Base-by-base conservation (phyloP, 108 stramenopile genomes). In the Hondaea fermentalgiana region DNA sequence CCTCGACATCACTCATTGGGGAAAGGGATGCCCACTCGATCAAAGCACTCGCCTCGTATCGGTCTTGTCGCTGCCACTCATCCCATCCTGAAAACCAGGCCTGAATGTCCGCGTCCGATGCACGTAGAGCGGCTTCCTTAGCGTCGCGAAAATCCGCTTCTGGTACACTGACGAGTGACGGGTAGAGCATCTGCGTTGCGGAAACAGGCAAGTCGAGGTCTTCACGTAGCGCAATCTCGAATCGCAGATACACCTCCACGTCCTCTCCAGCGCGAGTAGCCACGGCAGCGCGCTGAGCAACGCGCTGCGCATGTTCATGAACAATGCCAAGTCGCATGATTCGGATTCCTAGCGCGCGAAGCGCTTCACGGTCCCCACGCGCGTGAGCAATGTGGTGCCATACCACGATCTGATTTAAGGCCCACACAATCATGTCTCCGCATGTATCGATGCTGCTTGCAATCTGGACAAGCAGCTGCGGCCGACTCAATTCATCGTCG, bases 31-130 rank as follows among this genome's bases (percentile, higher is more conserved):
- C 51, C 76, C 76, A 83, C 6, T 53, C 23, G 3, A 83, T n/a
- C n/a, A 17, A 21, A 6, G 19, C 12, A 23, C 49, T 25, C n/a
- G 51, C 25, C 76, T 83, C 76, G 51, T 45, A 45, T 12, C 76
- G 76, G 23, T 83, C 76, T 35, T 83, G 76, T 12, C 76, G 76
- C 49, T 21, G 76, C 76, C 76, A 83, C 51, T 83, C 76, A 23
- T 83, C 76, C 76, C 76, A 83, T 45, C 25, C 14, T 16, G 28
- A 6, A 23, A 83, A 45, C 45, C 45, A 83, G 45, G 51, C 25
- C 12, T 83, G 43, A 1, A 83, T n/a, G 16, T 83, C 76, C 6
- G 19, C 17, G 6, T 53, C 51, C 8, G 64, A 42, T 17, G 25
- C 42, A 23, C 42, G 25, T 23, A 69, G 25, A 8, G 64, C 64